phyloP scores from a whole-genome alignment of 306 rosid species.

The cucumber (Cucumis sativus) region Cucumber_9930_V3 NC_026658.2:13652001-13652500 shows the following conservation, averaged over 20 bases:
- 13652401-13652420: conserved; percentile 85
- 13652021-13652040: conserved; percentile 88
- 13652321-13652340: conserved; percentile 89
- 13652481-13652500: conserved; percentile 90
- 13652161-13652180: conserved; percentile 97
- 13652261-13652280: conserved; percentile 93
- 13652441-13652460: conserved; percentile 67
- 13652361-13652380: conserved; percentile 87
- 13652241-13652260: conserved; percentile 99
- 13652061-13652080: conserved; percentile 99
- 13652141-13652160: conserved; percentile 88
- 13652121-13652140: conserved; percentile 97
- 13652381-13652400: conserved; percentile 87
- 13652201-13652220: conserved; percentile 89
- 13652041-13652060: conserved; percentile 95
- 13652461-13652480: conserved; percentile 90
- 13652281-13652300: conserved; percentile 91
- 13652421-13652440: conserved; percentile 85
- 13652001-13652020: conserved; percentile 99
- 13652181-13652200: conserved; percentile 95
- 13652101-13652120: conserved; percentile 80
- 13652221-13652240: conserved; percentile 92
- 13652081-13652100: conserved; percentile 91
- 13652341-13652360: conserved; percentile 97
- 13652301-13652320: conserved; percentile 78